Evolutionary conservation across 2,329 filamentous ascomycete genomes (phyloP), one percentile per base, ranked within the genome.

Genomic region (Hyphodiscus sp.): DNA sequence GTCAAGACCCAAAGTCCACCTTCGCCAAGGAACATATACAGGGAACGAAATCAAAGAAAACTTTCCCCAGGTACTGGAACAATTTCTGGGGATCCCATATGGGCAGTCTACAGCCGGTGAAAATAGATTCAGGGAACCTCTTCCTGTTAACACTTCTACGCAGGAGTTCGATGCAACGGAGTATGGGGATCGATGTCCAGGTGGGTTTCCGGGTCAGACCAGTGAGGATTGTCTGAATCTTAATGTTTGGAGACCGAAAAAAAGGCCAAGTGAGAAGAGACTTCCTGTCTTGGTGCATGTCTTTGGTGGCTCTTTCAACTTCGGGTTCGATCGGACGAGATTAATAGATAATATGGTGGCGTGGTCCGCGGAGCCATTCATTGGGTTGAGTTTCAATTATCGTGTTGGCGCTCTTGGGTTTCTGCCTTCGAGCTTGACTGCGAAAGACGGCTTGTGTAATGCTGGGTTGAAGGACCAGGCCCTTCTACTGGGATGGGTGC

Each of bases 381-480:
- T 87, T 43, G 79, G 73, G 33, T 74, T 85, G 49, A 79, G 74
- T 65, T 78, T 85, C 65, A 81, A 79, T 68, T 82, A 87, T 56
- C 67, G 86, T 10, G 75, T 88, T 47, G 82, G 82, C 2, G 78
- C 81, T 5, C 72, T 89, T 64, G 88, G 88, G 0, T 91, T 92
- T 68, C 68, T 89, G 46, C 76, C 80, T 19, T 83, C 80, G 1
- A 70, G 69, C 33, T 16, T 82, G 76, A n/a, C 79, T 29, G 71
- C 74, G 15, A 75, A 75, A 33, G 76, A 76, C 49, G 83, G 80
- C 0, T 60, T 79, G 41, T 70, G 85, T 50, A 90, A 89, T 61
- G 68, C 85, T 19, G 86, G 86, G 1, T 69, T 87, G 55, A 74
- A 76, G 58, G 85, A 87, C 63, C 83, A 87, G 67, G 73, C 77